phyloP scores from a whole-genome alignment of 257 asterid species.

The Solanum tarapatanum region DNA sequence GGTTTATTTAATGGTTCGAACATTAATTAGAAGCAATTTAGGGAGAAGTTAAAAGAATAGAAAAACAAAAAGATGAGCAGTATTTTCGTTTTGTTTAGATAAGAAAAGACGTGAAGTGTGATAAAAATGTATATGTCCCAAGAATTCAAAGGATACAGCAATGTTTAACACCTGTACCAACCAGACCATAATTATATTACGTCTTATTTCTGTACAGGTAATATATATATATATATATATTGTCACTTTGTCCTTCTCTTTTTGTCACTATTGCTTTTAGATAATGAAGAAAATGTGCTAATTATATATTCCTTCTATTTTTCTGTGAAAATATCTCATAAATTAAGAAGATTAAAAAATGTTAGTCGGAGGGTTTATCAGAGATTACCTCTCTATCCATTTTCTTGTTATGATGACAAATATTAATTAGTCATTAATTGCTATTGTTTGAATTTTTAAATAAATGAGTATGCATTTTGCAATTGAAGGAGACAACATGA shows the following conservation, averaged over 20 bases:
- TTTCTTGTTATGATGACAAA: neutral
- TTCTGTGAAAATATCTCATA: neutral
- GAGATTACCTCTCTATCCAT: neutral
- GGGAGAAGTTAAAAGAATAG: neutral
- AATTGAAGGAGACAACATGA: neutral
- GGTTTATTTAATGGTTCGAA: neutral
- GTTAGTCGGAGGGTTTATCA: neutral
- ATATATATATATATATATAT: neutral
- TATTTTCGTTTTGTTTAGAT: neutral
- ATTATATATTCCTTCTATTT: neutral
- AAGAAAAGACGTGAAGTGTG: neutral
- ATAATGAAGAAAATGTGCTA: neutral
- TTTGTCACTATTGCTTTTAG: neutral
- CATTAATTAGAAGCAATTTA: neutral
- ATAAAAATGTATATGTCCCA: neutral
- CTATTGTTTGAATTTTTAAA: neutral
- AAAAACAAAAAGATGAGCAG: neutral
- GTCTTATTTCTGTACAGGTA: neutral
- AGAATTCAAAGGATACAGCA: neutral
- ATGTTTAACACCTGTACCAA: neutral
- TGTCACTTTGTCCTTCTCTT: neutral
- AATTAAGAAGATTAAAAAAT: neutral
- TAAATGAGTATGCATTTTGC: neutral
- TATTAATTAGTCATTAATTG: neutral
- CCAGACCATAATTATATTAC: neutral